Base-by-base conservation (phyloP, 164 flowering plant genomes). In the Taxillus chinensis region DNA sequence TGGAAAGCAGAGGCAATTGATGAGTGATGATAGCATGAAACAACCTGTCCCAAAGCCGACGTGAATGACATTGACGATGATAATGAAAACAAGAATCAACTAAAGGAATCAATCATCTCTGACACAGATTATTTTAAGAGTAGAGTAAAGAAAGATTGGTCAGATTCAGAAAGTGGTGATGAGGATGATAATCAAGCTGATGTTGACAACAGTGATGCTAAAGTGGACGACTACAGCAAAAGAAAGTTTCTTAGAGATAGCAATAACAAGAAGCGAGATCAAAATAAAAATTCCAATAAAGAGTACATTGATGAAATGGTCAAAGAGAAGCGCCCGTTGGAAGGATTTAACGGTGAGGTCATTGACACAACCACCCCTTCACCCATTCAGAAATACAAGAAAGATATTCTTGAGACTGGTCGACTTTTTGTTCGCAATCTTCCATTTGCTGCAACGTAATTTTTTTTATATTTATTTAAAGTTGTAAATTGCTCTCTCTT, bases 351-450 rank as follows among this genome's bases (percentile, higher is more conserved):
- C 51, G 65, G 71, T 59, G 79, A 74, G 64, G 41, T 42, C 40
- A 15, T 42, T 57, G 74, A 75, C 39, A 41, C 55, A 3, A 76
- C 8, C 40, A 66, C 65, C 16, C 71, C 64, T 13, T 67, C 77
- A 42, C 57, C 71, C 51, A 66, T 56, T 42, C 7, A 46, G 11
- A 59, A 67, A 67, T 77, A 73, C 61, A 79, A 70, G 45, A 69
- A 62, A 45, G 79, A 70, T 43, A 64, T 53, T 63, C 71, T 84
- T 48, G 81, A 88, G 61, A 74, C 77, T 62, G 82, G 79, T 12
- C 97, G 99, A 14, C 96, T 93, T 46, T 93, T 90, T 76, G 81
- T 90, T 11, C 87, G 92, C 39, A 93, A 93, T 76, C 89, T 93
- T 61, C 97, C 96, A 64, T 93, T 85, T 74, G 72, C 87, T 70